Conservation (phyloP, 2,329 filamentous ascomycete genomes). For the Zasmidium cellare region DNA sequence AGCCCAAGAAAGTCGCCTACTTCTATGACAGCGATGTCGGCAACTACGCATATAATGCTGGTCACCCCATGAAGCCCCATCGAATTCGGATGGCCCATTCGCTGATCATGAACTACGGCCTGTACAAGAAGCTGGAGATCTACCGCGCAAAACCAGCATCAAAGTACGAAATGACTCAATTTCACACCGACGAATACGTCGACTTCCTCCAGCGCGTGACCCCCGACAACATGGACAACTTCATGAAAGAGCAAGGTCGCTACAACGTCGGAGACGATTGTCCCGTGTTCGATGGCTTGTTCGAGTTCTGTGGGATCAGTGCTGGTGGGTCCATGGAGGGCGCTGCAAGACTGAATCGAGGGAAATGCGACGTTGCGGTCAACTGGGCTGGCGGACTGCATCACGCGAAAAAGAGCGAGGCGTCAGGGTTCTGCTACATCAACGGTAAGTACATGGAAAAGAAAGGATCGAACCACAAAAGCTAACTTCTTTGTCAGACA, state of each 20-base stretch:
- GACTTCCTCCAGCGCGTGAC: constrained; percentile 82
- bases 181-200: constrained; percentile 72
- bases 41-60: constrained; percentile 90
- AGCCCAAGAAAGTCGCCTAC: constrained; percentile 86
- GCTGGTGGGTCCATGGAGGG: constrained; percentile 71
- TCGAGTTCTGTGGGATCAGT: constrained; percentile 70
- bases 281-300: constrained; percentile 69
- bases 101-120: constrained; percentile 70
- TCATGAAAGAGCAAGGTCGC: constrained; percentile 83
- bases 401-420: constrained; percentile 51
- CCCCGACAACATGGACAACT: constrained; percentile 96
- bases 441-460: constrained; percentile 37
- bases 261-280: constrained; percentile 66
- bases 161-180: constrained; percentile 71
- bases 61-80: constrained; percentile 68
- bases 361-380: constrained; percentile 66
- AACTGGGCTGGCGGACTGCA: constrained; percentile 54
- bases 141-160: constrained; percentile 55
- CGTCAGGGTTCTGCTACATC: constrained; percentile 50
- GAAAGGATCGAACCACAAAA: not conserved
- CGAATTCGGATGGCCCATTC: constrained; percentile 66
- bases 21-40: constrained; percentile 99
- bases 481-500: constrained; percentile 48
- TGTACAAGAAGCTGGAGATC: constrained; percentile 74
- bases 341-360: constrained; percentile 65